Conservation (phyloP, 352 stramenopile genomes). For the Pythium pyrilobum region DNA sequence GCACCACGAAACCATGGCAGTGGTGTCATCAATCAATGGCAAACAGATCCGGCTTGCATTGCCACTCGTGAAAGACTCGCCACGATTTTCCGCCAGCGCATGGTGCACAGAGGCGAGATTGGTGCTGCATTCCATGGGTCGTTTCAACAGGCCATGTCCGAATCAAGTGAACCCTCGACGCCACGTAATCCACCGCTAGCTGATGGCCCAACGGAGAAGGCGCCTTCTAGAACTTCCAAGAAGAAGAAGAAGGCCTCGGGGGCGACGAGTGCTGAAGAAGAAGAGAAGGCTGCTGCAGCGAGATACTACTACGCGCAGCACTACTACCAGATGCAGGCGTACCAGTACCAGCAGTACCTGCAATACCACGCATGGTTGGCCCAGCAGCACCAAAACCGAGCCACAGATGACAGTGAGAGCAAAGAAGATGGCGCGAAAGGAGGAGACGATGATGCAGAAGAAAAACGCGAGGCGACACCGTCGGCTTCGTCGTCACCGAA, state of each 20-base stretch:
- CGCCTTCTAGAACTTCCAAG: no score
- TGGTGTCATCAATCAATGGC: conserved; percentile 6
- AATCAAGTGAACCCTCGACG: conserved; percentile 1
- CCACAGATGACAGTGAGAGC: not conserved
- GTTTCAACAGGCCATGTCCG: conserved; percentile 17
- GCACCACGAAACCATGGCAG: not conserved
- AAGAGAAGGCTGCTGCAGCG: conserved; percentile 11
- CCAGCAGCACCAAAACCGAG: conserved; percentile 14
- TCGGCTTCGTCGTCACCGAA: not conserved
- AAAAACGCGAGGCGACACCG: not conserved
- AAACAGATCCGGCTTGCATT: conserved; percentile 11
- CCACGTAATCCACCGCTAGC: not conserved
- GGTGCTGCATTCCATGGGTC: conserved; percentile 8
- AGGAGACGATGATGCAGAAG: not conserved
- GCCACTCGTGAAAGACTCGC: conserved; percentile 46
- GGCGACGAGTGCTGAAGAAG: not conserved
- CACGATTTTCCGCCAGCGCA: conserved; percentile 52
- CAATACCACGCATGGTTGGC: conserved; percentile 59
- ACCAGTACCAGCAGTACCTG: conserved; percentile 57
- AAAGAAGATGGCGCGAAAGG: not conserved
- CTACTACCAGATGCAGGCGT: conserved; percentile 42
- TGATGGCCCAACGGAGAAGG: not conserved
- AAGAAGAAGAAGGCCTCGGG: conserved; percentile 12
- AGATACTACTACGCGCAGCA: conserved; percentile 20
- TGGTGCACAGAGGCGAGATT: conserved; percentile 44